A percentile compares a stretch with the other conserved stretches of the same genome.
Conservation (phyloP, 495 filamentous ascomycete genomes). For the Lindgomyces ingoldianus region DNA sequence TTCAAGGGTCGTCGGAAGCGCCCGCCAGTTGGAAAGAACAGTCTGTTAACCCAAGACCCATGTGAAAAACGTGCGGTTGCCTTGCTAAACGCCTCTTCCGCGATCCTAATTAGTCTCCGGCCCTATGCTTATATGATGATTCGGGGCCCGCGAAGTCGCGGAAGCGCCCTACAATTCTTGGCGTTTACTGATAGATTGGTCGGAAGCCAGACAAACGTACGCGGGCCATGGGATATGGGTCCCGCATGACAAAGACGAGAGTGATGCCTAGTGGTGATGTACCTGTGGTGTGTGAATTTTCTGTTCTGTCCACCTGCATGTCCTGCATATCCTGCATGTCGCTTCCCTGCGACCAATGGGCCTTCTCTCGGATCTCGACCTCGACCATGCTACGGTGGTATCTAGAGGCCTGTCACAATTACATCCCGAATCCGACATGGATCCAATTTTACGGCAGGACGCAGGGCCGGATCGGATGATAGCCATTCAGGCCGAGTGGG, state of each 20-base stretch:
- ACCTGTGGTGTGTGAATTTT: background rate
- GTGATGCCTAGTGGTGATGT: conserved; percentile 29
- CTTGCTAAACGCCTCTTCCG: conserved; percentile 34
- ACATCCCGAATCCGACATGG: background rate
- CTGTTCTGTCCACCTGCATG: conserved; percentile 4
- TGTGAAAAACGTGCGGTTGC: conserved; percentile 30
- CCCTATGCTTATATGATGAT: conserved; percentile 16
- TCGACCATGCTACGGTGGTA: conserved; percentile 19
- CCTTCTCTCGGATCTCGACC: conserved; percentile 4
- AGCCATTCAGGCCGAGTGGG: background rate
- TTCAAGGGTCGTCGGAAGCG: conserved; percentile 17
- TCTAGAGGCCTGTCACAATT: conserved; percentile 15
- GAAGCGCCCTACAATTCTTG: conserved; percentile 24
- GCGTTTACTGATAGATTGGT: conserved; percentile 6
- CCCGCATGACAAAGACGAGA: conserved; percentile 3
- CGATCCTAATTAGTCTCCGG: conserved; percentile 3
- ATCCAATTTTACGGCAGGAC: conserved; percentile 14
- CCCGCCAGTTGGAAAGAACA: conserved; percentile 9
- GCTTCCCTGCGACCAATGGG: background rate
- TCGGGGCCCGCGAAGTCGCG: conserved; percentile 19
- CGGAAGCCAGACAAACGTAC: background rate
- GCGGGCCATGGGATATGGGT: background rate
- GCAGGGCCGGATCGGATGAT: background rate
- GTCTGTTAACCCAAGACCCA: conserved; percentile 11
- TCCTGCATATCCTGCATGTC: conserved; percentile 8